Percentiles rank a stretch among this genome's conserved stretches.
phyloP scores from a whole-genome alignment of 225 moss, liverwort and hornwort genomes.

The Thuidium tamariscinum region DNA sequence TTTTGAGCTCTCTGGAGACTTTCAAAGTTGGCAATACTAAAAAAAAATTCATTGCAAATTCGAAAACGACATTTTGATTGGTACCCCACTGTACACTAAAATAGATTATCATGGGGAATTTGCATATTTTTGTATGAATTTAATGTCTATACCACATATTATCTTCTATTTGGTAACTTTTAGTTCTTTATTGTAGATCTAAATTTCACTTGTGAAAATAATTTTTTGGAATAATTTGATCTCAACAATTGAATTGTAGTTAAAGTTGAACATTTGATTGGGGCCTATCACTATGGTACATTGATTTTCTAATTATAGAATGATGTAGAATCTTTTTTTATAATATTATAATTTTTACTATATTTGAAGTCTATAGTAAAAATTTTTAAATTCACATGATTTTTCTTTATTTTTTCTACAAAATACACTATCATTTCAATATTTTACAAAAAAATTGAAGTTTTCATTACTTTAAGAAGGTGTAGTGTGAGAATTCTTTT shows the following conservation, averaged over 20 bases:
- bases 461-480: not conserved
- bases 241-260: too few relatives aligned
- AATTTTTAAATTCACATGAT: not conserved
- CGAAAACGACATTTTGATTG: too few relatives aligned
- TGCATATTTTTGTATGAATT: not conserved
- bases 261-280: not conserved
- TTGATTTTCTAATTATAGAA: not conserved
- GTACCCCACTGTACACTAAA: not conserved
- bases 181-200: not conserved
- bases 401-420: not conserved
- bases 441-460: not conserved
- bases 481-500: not conserved
- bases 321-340: not conserved
- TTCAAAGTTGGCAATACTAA: too few relatives aligned
- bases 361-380: not conserved
- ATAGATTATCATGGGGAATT: not conserved
- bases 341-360: fast-evolving
- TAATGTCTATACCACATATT: not conserved
- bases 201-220: not conserved
- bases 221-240: not conserved
- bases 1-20: too few relatives aligned
- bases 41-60: too few relatives aligned
- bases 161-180: not conserved
- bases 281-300: fast-evolving
- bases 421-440: not conserved